These are phyloP conservation scores for Fusarium sacchari DNA, from an alignment of 2,329 filamentous ascomycete genomes.

Conservation along the genomic window DNA sequence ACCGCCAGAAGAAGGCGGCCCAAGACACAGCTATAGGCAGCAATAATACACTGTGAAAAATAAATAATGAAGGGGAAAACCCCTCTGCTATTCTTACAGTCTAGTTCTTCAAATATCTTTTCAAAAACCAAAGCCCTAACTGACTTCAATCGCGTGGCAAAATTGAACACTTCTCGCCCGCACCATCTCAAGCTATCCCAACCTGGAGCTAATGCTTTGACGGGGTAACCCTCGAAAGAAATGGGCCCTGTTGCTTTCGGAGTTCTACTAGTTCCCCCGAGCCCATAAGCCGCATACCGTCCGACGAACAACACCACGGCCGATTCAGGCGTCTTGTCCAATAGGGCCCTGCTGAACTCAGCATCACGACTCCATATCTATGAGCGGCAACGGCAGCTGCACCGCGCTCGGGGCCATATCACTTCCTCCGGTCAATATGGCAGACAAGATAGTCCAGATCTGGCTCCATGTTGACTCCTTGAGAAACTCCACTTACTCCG, in stretches of 20 bases:
- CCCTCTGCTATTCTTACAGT: not conserved
- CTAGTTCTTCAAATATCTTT: not conserved
- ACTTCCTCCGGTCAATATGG: conserved; percentile 12
- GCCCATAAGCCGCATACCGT: conserved; percentile 19
- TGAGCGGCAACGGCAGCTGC: conserved; percentile 16
- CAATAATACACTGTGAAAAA: not conserved
- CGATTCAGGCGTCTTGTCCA: conserved; percentile 24
- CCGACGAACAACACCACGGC: conserved; percentile 7
- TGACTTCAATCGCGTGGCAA: conserved; percentile 13
- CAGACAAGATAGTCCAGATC: conserved; percentile 14
- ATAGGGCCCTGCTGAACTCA: conserved; percentile 14
- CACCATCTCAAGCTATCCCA: conserved; percentile 16
- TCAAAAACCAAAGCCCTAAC: not conserved
- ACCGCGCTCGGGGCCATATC: conserved; percentile 9
- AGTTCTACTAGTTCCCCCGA: conserved; percentile 29
- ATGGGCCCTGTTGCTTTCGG: conserved; percentile 10
- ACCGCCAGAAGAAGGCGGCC: not conserved
- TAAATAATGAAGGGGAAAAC: not conserved
- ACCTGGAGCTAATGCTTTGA: conserved; percentile 23
- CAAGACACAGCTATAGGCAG: not conserved
- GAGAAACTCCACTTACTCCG: conserved; percentile 25
- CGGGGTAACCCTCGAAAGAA: conserved; percentile 20
- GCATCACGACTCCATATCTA: not conserved
- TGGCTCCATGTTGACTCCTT: conserved; percentile 6
- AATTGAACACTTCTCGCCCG: conserved; percentile 6